Conservation (phyloP, 2,329 filamentous ascomycete genomes). For the Scytalidium lignicola region DNA sequence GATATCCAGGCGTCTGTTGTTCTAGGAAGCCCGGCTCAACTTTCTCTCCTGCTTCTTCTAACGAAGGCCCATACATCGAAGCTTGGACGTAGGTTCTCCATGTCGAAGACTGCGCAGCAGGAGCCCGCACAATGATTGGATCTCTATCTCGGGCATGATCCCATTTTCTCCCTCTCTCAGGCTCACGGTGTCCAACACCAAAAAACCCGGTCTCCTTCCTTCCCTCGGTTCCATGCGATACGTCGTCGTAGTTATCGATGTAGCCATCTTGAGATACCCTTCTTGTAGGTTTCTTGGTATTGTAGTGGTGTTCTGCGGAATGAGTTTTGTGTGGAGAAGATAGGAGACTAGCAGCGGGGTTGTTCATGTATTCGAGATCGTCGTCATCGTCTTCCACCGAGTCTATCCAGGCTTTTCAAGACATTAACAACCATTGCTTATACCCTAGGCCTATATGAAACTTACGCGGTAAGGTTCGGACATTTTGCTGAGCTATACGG, state of each 20-base stretch:
- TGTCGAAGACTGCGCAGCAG: constrained; percentile 13
- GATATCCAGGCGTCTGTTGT: constrained; percentile 27
- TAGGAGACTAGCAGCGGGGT: constrained; percentile 16
- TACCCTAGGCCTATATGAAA: not conserved
- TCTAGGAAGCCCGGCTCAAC: constrained; percentile 23
- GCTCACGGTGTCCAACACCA: constrained; percentile 22
- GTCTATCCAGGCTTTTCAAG: constrained; percentile 26
- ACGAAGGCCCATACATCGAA: constrained; percentile 24
- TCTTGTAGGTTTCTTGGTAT: constrained; percentile 12
- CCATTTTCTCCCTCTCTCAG: constrained; percentile 29
- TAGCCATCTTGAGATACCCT: constrained; percentile 27
- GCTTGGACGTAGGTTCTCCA: constrained; percentile 27
- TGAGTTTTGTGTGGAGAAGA: constrained; percentile 20
- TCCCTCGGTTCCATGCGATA: constrained; percentile 9
- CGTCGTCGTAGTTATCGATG: constrained; percentile 22
- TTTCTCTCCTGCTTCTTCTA: constrained; percentile 19
- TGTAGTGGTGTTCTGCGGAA: constrained; percentile 22
- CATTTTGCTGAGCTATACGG: constrained; percentile 17
- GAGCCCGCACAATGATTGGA: constrained; percentile 24
- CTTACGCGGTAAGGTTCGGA: constrained; percentile 26
- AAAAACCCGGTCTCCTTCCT: constrained; percentile 27
- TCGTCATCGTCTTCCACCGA: constrained; percentile 25
- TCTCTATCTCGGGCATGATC: constrained; percentile 28
- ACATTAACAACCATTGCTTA: constrained; percentile 7
- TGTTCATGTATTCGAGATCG: constrained; percentile 4